These are phyloP conservation scores for Saraca asoca DNA, from an alignment of 331 rosid genomes.

Conservation along the genomic window DNA sequence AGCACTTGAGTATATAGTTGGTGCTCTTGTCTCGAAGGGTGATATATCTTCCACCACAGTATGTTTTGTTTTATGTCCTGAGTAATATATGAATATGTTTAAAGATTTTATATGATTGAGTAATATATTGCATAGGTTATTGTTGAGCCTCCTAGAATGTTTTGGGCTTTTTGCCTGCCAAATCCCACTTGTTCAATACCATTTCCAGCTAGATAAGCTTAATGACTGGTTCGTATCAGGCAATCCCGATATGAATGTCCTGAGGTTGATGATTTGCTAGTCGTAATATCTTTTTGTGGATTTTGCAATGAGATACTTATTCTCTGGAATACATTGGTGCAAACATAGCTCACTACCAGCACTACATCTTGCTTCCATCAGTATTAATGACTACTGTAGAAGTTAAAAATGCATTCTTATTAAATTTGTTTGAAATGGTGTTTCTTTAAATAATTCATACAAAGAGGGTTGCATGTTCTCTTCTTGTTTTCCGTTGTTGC, in stretches of 20 bases:
- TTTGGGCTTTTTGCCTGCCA: constrained; percentile 18
- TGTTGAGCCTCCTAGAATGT: constrained; percentile 8
- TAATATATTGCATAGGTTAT: no score
- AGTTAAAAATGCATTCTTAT: not conserved
- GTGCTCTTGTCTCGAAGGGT: constrained; percentile 82
- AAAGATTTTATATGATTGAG: no score
- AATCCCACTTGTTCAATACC: not conserved
- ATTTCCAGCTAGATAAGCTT: no score
- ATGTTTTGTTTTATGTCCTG: constrained; percentile 40
- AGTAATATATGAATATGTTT: not conserved
- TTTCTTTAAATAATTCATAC: not conserved
- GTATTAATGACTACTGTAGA: not conserved
- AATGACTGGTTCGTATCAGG: no score
- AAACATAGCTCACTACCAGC: constrained; percentile 11
- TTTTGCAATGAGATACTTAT: constrained; percentile 13
- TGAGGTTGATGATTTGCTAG: not conserved
- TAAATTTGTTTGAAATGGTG: not conserved
- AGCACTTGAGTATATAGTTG: constrained; percentile 87
- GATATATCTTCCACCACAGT: constrained; percentile 83
- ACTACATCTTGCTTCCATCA: constrained; percentile 13
- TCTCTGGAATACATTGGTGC: constrained; percentile 13
- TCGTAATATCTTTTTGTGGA: constrained; percentile 14
- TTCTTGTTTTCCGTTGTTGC: constrained; percentile 12
- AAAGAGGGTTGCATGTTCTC: constrained; percentile 28
- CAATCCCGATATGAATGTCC: constrained; percentile 6